Evolutionary conservation across 2,329 filamentous ascomycete species (phyloP), one percentile per base, ranked within the genome.

Genomic region (Microcyclosporella mali): DNA sequence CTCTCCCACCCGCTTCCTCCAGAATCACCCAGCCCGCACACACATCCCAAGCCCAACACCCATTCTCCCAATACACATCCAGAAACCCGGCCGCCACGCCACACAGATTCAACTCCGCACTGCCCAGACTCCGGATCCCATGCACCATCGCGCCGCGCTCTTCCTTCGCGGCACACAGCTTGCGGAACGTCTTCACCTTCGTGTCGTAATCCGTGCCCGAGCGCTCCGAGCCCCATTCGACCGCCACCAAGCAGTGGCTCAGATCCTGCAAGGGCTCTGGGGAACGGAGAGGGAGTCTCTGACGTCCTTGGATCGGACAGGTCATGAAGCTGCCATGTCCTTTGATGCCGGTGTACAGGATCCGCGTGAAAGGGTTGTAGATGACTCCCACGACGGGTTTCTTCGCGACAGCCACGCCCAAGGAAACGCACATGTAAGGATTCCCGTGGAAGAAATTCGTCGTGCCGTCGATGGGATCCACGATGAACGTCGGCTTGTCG

Each of bases 31-130:
- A 89, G 0, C 81, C 85, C 4, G 86, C 86, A 59, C 83, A 86
- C 2, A 90, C 85, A 62, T 90, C 85, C 85, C 85, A 90, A 1
- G 85, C 84, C 77, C 84, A 90, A 64, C 84, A 88, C 0, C 86
- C 85, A 29, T 82, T 84, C 66, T 90, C 85, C 85, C 85, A 90
- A 62, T 87, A 90, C 16, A 79, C 56, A 61, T 90, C 85, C 18
- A 87, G 55, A 61, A 80, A 74, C 0, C 85, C 85, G 8, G 78
- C 76, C 2, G 85, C 85, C 3, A 87, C 81, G 30, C 73, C 75
- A 44, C 83, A 86, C 14, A 89, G 64, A 62, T 89, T 89, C 56
- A 90, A 68, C 31, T 85, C 85, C 6, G 85, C 85, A 38, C 76
- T 81, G 2, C 85, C 85, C 48, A 87, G 66, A 28, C 73, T 79